Evolutionary conservation across 139 green algal species (phyloP), one percentile per base, ranked within the genome.

Genomic region (Chlamydomonas incerta): DNA sequence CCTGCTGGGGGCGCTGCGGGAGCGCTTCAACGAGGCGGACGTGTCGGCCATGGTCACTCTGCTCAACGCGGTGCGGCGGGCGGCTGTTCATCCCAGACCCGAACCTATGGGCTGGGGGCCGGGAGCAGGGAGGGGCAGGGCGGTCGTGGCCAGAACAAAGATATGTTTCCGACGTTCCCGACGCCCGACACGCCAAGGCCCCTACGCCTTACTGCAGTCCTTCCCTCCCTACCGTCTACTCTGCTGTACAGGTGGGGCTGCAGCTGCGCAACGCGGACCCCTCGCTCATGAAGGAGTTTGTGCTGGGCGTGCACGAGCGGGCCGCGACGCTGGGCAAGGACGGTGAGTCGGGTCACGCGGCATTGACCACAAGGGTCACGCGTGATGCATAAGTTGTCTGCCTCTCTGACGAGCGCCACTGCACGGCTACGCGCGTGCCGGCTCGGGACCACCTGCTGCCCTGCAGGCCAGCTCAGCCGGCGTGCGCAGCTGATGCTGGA

Each of bases 401-500:
- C 50, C 10, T 57, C 14, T 57, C 50, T 57, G 14, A 57, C 11
- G 50, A 57, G 14, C 10, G 50, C n/a, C 14, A 57, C 11, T 57
- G 10, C 50, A 57, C 14, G n/a, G n/a, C n/a, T n/a, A n/a, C n/a
- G n/a, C n/a, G n/a, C n/a, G n/a, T n/a, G n/a, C n/a, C n/a, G n/a
- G n/a, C n/a, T n/a, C n/a, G n/a, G n/a, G n/a, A n/a, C 55, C 29
- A 23, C 33, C 55, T 57, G 68, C 34, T 58, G 26, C 18, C 2
- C 20, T 2, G 65, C 74, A 50, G 93, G 88, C 14, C 26, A 50
- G 8, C 83, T 98, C 60, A 95, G 67, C 74, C 92, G 87, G 63
- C 90, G 94, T 14, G 95, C 92, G 1, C 71, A 93, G 77, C 82
- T 96, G 72, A 93, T 97, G 95, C 87, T 97, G 46, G 92, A 95